Conservation (phyloP, 2,329 filamentous ascomycete genomes). For the Botrytis fabae region DNA sequence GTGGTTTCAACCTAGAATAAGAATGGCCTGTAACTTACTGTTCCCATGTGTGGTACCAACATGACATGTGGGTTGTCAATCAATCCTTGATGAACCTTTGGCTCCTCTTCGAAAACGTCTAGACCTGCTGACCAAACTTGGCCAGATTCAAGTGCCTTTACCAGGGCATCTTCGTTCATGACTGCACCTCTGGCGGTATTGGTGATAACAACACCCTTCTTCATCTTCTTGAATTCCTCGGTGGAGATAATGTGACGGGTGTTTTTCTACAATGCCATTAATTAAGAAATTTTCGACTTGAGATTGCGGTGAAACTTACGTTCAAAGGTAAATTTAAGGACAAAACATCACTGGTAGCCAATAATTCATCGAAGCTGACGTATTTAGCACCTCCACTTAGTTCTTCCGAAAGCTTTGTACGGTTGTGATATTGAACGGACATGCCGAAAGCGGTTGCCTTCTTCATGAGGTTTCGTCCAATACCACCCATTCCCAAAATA, state of each 20-base stretch:
- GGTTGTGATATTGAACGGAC: constrained; percentile 73
- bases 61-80: constrained; percentile 69
- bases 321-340: constrained; percentile 81
- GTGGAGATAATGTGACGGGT: constrained; percentile 76
- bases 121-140: constrained; percentile 71
- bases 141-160: constrained; percentile 68
- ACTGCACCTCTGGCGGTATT: constrained; percentile 83
- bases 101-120: constrained; percentile 83
- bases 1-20: too few species aligned
- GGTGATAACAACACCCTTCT: constrained; percentile 71
- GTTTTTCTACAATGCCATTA: constrained; percentile 45
- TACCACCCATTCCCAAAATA: constrained; percentile 84
- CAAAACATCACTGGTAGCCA: constrained; percentile 70
- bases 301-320: constrained; percentile 51
- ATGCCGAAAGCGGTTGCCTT: constrained; percentile 77
- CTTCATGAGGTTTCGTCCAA: constrained; percentile 73
- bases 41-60: constrained; percentile 83
- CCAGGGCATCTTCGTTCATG: constrained; percentile 78
- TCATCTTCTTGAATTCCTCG: constrained; percentile 73
- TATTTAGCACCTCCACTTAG: constrained; percentile 60
- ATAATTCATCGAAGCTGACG: constrained; percentile 71
- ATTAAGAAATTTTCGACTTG: neutral
- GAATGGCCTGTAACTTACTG: constrained; percentile 39
- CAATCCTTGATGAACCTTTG: constrained; percentile 71
- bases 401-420: constrained; percentile 58